Percentiles rank a stretch among this genome's conserved stretches.
Conservation (phyloP, 164 flowering plant species). For the Liriodendron chinense region DNA sequence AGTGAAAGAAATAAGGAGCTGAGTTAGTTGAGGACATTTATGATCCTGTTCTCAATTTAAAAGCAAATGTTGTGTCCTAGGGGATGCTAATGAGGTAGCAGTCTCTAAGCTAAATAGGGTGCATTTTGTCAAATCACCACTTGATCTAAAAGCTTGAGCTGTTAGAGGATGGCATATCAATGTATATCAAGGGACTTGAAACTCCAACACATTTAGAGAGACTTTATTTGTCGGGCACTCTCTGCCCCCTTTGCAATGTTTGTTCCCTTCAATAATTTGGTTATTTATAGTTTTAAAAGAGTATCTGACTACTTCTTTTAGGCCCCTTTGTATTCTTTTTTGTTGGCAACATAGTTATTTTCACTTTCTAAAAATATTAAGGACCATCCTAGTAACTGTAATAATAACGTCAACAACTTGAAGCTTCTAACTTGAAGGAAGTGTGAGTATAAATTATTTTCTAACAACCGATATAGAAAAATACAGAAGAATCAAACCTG, state of each 20-base stretch:
- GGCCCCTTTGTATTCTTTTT: neutral
- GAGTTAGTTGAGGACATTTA: no score
- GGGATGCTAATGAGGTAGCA: neutral
- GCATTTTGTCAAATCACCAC: no score
- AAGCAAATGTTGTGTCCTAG: no score
- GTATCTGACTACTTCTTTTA: neutral
- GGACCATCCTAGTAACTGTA: neutral
- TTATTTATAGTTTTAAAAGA: no score
- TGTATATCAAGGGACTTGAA: no score
- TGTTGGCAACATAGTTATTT: neutral
- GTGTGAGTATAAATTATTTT: neutral
- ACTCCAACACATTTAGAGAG: no score
- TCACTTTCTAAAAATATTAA: neutral
- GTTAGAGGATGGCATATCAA: no score
- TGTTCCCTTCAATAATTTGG: neutral
- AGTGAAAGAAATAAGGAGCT: no score
- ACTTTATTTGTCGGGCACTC: neutral
- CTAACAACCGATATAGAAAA: neutral
- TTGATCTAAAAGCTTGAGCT: no score
- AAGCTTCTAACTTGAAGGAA: neutral
- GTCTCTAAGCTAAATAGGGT: neutral
- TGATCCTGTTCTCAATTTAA: no score
- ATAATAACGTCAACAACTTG: neutral
- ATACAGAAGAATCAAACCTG: constrained; percentile 29
- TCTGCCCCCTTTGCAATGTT: neutral